Conservation (phyloP, 164 flowering plant species). For the Vitis cinerea region DNA sequence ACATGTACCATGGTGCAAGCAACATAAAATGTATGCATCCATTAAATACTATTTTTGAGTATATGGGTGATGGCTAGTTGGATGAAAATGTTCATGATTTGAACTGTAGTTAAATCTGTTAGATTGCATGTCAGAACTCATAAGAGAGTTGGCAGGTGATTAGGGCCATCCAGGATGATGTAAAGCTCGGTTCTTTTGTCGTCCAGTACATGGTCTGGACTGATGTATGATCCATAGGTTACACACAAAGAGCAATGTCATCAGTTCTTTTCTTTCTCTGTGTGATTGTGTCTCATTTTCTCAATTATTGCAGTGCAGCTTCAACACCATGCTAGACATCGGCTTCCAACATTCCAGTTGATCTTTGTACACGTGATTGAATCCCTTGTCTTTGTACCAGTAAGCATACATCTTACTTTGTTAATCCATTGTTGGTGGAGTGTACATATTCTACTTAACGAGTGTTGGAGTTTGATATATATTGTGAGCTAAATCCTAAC, state of each 20-base stretch:
- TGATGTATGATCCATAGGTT: background rate
- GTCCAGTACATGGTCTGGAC: background rate
- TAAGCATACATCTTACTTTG: conserved; percentile 27
- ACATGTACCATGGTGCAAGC: background rate
- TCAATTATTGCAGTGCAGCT: conserved; percentile 84
- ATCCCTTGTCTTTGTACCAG: conserved; percentile 98
- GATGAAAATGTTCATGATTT: background rate
- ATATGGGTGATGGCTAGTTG: background rate
- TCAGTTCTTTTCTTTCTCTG: background rate
- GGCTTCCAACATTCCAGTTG: conserved; percentile 95
- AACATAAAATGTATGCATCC: background rate
- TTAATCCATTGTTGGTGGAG: background rate
- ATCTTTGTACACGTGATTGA: conserved; percentile 98
- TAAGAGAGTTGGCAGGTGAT: too few relatives aligned
- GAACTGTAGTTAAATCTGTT: background rate
- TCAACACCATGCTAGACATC: conserved; percentile 96
- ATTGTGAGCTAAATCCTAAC: too few relatives aligned
- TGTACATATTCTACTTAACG: background rate
- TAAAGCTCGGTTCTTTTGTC: too few relatives aligned
- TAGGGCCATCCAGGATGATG: too few relatives aligned
- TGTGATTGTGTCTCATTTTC: conserved; percentile 11
- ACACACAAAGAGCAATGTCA: background rate
- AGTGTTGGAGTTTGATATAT: background rate
- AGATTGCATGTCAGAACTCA: background rate
- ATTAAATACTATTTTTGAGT: background rate